Conservation (phyloP, 305 asterid species). For the Plantago lanceolata region DNA sequence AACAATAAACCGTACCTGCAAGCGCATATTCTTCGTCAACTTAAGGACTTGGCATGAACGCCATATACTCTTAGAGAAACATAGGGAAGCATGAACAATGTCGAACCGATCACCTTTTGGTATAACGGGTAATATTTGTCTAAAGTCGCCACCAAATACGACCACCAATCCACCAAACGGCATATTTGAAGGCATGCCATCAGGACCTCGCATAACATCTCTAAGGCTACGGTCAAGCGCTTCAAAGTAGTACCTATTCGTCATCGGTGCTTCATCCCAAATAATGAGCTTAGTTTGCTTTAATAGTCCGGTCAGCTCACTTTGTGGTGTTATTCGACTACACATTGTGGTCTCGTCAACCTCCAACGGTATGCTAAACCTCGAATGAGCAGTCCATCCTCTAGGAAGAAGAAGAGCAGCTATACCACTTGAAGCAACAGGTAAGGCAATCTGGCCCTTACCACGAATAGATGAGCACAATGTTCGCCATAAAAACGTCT, state of each 20-base stretch:
- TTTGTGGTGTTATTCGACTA: background rate
- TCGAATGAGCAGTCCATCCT: background rate
- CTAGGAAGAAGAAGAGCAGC: too few species aligned
- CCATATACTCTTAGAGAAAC: background rate
- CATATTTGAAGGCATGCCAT: background rate
- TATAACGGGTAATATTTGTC: background rate
- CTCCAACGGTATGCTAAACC: background rate
- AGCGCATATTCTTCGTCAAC: background rate
- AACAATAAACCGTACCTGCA: background rate
- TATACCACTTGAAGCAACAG: conserved; percentile 1
- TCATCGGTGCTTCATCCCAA: background rate
- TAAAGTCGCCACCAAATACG: background rate
- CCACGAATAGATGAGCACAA: background rate
- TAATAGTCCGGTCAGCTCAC: too few species aligned
- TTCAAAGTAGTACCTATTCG: background rate
- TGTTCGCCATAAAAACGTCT: background rate
- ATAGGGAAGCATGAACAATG: background rate
- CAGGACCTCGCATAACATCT: background rate
- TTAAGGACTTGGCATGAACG: background rate
- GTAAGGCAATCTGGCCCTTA: background rate
- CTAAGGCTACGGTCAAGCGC: background rate
- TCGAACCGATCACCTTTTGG: background rate
- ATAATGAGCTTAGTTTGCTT: too few species aligned
- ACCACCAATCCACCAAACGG: background rate
- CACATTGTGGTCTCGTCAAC: too few species aligned